phyloP scores from a whole-genome alignment of 1,284 basidiomycete genomes.

The Boletellus deceptivus region DNA sequence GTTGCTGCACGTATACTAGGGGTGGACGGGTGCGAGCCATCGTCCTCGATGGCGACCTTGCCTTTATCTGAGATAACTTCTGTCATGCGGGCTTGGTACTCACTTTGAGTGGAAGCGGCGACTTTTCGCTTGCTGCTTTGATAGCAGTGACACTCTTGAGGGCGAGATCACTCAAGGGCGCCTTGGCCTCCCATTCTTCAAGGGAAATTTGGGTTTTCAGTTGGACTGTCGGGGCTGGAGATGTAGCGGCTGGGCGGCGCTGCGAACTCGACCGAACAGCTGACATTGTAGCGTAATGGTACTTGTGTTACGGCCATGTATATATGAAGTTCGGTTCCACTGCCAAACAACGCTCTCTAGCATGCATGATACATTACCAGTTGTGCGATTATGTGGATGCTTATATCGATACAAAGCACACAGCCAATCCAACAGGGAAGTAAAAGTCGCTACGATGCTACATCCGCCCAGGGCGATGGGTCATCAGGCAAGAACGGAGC shows the following conservation, averaged over 20 bases:
- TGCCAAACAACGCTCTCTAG: constrained; percentile 12
- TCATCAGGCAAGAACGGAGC: constrained; percentile 20
- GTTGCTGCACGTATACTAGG: constrained; percentile 33
- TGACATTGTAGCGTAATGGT: constrained; percentile 17
- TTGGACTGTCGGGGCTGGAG: constrained; percentile 30
- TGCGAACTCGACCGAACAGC: constrained; percentile 17
- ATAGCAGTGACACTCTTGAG: constrained; percentile 63
- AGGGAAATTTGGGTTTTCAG: constrained; percentile 51
- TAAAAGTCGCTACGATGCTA: constrained; percentile 4
- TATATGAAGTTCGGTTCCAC: background rate
- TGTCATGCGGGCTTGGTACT: constrained; percentile 26
- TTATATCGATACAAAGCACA: constrained; percentile 6
- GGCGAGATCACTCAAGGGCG: constrained; percentile 72
- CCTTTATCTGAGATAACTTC: constrained; percentile 14
- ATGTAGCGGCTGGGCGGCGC: constrained; percentile 26
- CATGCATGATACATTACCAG: constrained; percentile 13
- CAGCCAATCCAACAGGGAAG: background rate
- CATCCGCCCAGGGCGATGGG: constrained; percentile 32
- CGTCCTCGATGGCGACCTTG: constrained; percentile 40
- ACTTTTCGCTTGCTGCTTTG: constrained; percentile 60
- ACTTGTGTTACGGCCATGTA: too few relatives aligned
- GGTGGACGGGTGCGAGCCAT: constrained; percentile 43
- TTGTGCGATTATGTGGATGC: constrained; percentile 1
- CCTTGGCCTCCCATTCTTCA: constrained; percentile 87
- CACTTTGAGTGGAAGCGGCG: constrained; percentile 73